Evolutionary conservation across 2,329 filamentous ascomycete species (phyloP), one percentile per base, ranked within the genome.

Genomic region (Chaetomium sp.): DNA sequence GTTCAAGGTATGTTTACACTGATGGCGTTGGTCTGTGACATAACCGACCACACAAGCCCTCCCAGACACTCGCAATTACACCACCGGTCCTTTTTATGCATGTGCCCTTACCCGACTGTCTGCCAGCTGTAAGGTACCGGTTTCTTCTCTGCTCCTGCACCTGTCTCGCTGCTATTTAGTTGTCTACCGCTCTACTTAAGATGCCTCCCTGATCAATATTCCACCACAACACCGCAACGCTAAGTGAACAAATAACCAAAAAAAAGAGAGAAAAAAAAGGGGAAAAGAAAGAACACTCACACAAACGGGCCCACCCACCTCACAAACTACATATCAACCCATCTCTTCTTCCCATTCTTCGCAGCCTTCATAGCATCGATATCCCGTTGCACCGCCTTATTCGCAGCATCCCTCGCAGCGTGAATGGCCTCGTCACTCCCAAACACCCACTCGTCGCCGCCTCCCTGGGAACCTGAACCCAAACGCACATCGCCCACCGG

Each of bases 391-490:
- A 47, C 45, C 27, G 12, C 57, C 45, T 13, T 16, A 10, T 16
- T 9, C n/a, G 27, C 57, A 31, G 47, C 29, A 2, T 7, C 13
- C 57, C 13, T 21, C 27, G 57, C 57, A 33, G 12, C 13, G 9
- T 2, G 6, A 3, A 38, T 9, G 19, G 57, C 45, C 45, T 60
- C 27, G 57, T 8, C 57, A 60, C n/a, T 51, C 16, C 57, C 57
- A 50, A 31, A 50, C 9, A 60, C 21, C 21, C 31, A 9, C 13
- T 13, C 50, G 27, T 29, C 7, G 13, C 50, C 9, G 21, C 27
- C 42, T 6, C 19, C 23, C 23, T 50, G n/a, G n/a, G n/a, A 21
- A 23, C 21, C 49, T 8, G 23, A n/a, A 25, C 49, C 25, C 23
- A 25, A 1, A 53, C 47, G n/a, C 31, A 29, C 31, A 13, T 4